Evolutionary conservation across 1,139 yeast genomes (phyloP), one percentile per base, ranked within the genome.

Genomic region (Suhomyces chickasaworum): DNA sequence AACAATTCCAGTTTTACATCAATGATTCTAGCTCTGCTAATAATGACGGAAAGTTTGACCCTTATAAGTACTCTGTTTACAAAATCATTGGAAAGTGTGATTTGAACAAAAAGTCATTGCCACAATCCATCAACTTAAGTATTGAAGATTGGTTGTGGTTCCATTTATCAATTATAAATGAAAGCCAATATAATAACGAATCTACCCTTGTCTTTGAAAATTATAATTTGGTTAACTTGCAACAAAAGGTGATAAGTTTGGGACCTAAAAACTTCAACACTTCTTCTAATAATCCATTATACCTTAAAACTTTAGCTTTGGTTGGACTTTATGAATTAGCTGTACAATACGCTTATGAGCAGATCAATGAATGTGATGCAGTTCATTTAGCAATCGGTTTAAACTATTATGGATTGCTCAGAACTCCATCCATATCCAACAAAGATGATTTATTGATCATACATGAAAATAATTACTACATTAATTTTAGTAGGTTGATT

Each of bases 61-160:
- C 97, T 7, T 93, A 80, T 69, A 86, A 93, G 62, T 86, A 85
- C 61, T 95, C 97, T 0, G 85, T 90, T 5, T 95, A 89, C 71
- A 93, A 93, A 67, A 78, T 93, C 30, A 78, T 93, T 50, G 99
- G 99, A 9, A 85, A 95, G 63, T 90, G 98, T 65, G 97, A 90
- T 55, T 71, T 87, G 52, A 73, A 84, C 8, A 81, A 85, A 57
- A 89, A 88, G 60, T 77, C 82, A n/a, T 77, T 91, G 45, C 95
- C 97, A 3, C 73, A 77, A 22, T 61, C 71, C 1, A 85, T 93
- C 41, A 83, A 91, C 37, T 69, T 84, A 39, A 88, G 95, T 50
- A 81, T 91, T 44, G 99, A 93, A 64, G 99, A 93, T 66, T 93
- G 99, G 99, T 67, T 91, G 45, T 93, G 99, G 99, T 81, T 88